Conservation (phyloP, 1,284 basidiomycete species). For the Trichosporon ovoides region DNA sequence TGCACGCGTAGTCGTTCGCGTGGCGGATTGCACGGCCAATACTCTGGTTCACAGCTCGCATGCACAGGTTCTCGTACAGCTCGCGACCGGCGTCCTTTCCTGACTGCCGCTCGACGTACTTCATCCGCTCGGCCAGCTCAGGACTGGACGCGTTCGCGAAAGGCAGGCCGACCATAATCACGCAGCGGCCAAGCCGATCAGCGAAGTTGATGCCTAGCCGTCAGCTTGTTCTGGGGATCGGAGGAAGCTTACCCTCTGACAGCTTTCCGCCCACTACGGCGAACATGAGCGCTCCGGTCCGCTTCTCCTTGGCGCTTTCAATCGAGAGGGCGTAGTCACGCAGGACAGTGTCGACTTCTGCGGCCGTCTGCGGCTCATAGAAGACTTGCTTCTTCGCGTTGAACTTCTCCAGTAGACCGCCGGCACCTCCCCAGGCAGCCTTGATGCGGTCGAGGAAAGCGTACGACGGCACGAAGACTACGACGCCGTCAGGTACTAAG, state of each 20-base stretch:
- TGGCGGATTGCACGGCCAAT: conserved; percentile 91
- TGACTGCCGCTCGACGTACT: conserved; percentile 60
- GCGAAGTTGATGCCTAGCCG: conserved; percentile 78
- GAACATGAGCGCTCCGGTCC: conserved; percentile 53
- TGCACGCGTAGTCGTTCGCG: conserved; percentile 74
- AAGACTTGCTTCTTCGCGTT: conserved; percentile 75
- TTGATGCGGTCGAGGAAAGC: conserved; percentile 68
- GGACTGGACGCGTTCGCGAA: conserved; percentile 87
- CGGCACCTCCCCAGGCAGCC: conserved; percentile 59
- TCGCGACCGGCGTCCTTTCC: conserved; percentile 70
- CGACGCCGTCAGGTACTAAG: conserved; percentile 77
- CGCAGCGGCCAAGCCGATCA: conserved; percentile 79
- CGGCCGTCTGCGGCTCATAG: conserved; percentile 74
- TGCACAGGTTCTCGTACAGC: conserved; percentile 88
- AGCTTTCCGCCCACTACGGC: conserved; percentile 96
- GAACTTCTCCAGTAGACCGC: conserved; percentile 61
- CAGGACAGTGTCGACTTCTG: conserved; percentile 70
- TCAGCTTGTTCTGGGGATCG: background rate
- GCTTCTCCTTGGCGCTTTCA: conserved; percentile 8
- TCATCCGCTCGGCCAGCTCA: conserved; percentile 86
- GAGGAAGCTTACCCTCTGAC: conserved; percentile 70
- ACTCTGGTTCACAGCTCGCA: conserved; percentile 94
- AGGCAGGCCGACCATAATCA: conserved; percentile 84
- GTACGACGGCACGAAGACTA: conserved; percentile 94
- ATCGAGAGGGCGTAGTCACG: conserved; percentile 68